Evolutionary conservation across 2,329 filamentous ascomycete species (phyloP).

Genomic region (Sarocladiaceae sp.): DNA sequence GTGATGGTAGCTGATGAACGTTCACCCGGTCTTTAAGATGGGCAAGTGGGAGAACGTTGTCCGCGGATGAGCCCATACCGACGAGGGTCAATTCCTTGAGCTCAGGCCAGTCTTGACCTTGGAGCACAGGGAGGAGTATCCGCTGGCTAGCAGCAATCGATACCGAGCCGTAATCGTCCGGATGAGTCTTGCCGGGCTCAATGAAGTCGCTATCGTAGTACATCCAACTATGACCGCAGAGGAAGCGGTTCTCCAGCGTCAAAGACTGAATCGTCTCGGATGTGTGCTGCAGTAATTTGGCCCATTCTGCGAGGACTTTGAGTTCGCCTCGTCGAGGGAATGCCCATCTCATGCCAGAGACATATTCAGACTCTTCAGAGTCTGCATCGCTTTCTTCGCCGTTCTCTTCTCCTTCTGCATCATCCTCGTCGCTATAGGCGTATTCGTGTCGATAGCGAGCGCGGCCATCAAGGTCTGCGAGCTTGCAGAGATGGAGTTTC

Average conservation of each 20-base stretch:
- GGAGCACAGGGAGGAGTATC: slow-evolving; percentile 1
- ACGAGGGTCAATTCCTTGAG: slow-evolving; percentile 1
- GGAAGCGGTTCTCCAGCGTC: slow-evolving; percentile 1
- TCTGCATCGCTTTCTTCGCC: not conserved
- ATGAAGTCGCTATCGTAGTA: not conserved
- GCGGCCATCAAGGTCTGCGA: slow-evolving; percentile 5
- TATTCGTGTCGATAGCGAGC: no score
- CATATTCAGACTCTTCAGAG: not conserved
- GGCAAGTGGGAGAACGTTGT: not conserved
- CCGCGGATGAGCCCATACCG: not conserved
- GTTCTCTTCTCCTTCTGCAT: not conserved
- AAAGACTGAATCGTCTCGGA: not conserved
- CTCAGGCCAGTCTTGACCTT: not conserved
- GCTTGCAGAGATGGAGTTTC: slow-evolving; percentile 1
- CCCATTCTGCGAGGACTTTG: not conserved
- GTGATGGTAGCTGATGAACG: not conserved
- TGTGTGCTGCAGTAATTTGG: not conserved
- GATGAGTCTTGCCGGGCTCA: not conserved
- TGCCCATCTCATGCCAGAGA: slow-evolving; percentile 2
- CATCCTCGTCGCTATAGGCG: not conserved
- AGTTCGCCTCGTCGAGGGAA: not conserved
- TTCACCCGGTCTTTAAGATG: not conserved
- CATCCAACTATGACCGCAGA: not conserved
- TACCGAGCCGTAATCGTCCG: not conserved
- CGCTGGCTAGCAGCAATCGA: not conserved